Percentiles rank a stretch among this genome's conserved stretches.
phyloP scores from a whole-genome alignment of 352 stramenopile genomes.

The Globisporangium abappressorium region DNA sequence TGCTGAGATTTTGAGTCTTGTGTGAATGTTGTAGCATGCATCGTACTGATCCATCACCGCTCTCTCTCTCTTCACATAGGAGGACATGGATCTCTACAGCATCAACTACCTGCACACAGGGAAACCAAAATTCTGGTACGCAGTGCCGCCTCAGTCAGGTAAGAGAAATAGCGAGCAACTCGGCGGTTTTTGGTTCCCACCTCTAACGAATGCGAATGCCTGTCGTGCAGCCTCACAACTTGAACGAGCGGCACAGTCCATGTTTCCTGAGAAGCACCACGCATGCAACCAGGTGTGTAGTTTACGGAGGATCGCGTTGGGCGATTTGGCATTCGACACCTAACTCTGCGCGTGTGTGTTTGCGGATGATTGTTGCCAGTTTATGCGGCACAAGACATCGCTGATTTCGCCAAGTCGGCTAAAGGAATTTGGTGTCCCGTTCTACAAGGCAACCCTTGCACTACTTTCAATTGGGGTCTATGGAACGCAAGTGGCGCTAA shows the following conservation, averaged over 20 bases:
- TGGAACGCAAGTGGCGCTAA: neutral
- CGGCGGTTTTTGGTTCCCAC: neutral
- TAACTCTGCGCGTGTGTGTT: neutral
- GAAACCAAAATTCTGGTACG: constrained; percentile 93
- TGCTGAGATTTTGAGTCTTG: neutral
- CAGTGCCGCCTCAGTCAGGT: constrained; percentile 71
- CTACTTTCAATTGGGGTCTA: neutral
- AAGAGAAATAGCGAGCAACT: neutral
- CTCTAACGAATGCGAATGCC: neutral
- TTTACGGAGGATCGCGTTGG: too few species aligned
- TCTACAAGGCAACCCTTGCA: constrained; percentile 37
- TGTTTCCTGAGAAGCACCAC: constrained; percentile 88
- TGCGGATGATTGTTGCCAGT: constrained; percentile 34
- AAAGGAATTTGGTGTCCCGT: constrained; percentile 81
- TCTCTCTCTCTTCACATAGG: constrained; percentile 12
- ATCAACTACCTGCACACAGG: constrained; percentile 94
- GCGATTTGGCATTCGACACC: neutral
- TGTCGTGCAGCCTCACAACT: constrained; percentile 48
- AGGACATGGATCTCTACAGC: constrained; percentile 94
- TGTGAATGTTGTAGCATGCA: neutral
- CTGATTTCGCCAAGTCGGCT: constrained; percentile 85
- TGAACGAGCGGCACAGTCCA: constrained; percentile 78
- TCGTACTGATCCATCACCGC: neutral
- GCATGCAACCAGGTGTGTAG: constrained; percentile 61
- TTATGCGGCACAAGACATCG: constrained; percentile 93